A percentile compares a stretch with the other conserved stretches of the same genome.
Evolutionary conservation across 1,284 basidiomycete genomes (phyloP).

Genomic region (Ganoderma lucidum): DNA sequence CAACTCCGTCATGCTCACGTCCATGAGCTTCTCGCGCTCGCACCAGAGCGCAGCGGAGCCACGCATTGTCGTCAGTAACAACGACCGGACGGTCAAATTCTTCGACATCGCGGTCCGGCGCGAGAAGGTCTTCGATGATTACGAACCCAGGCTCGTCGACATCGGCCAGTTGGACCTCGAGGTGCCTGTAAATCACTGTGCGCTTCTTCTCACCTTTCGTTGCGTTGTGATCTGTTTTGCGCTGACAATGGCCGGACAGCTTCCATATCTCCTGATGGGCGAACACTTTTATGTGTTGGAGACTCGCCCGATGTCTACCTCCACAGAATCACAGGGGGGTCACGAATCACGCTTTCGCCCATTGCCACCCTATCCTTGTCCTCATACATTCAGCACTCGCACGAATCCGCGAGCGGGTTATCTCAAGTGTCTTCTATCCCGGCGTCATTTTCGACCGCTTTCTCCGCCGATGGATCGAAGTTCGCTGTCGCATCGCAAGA

Average conservation of each 20-base stretch:
- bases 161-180: conserved; percentile 66
- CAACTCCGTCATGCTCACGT: conserved; percentile 81
- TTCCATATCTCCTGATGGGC: conserved; percentile 86
- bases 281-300: conserved; percentile 85
- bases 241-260: conserved; percentile 50
- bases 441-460: conserved; percentile 86
- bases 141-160: conserved; percentile 54
- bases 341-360: conserved; percentile 61
- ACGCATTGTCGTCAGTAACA: conserved; percentile 84
- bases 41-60: conserved; percentile 71
- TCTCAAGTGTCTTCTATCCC: conserved; percentile 52
- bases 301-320: conserved; percentile 86
- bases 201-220: conserved; percentile 38
- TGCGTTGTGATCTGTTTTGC: conserved; percentile 32
- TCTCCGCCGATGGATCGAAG: conserved; percentile 80
- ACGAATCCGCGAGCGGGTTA: conserved; percentile 41
- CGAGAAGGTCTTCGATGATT: conserved; percentile 36
- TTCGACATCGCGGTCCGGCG: conserved; percentile 69
- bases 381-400: conserved; percentile 48
- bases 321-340: conserved; percentile 69
- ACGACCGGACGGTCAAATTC: conserved; percentile 80
- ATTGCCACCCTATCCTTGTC: conserved; percentile 67
- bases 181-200: conserved; percentile 76
- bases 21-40: conserved; percentile 61
- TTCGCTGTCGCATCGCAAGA: conserved; percentile 91